These are phyloP conservation scores for Dendrobium officinale DNA, from an alignment of 106 monocot genomes.

Conservation along the genomic window DNA sequence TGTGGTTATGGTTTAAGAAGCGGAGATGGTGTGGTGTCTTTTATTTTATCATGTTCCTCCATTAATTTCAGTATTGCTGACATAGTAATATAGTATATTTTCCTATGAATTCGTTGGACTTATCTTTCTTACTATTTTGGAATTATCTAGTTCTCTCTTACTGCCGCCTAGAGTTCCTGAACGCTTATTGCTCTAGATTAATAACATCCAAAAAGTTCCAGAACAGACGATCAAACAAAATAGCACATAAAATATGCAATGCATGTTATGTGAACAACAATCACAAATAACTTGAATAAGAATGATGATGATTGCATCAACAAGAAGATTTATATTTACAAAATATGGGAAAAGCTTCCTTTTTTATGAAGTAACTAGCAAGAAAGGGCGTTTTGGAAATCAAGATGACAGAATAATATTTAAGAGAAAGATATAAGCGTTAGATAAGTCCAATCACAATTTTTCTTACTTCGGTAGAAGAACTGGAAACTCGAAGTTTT, in stretches of 20 bases:
- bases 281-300: not conserved
- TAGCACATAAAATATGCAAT: not conserved
- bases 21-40: not conserved
- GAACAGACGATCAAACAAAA: not conserved
- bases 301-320: not conserved
- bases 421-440: not conserved
- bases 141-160: not conserved
- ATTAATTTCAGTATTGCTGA: not conserved
- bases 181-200: not conserved
- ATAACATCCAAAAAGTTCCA: not conserved
- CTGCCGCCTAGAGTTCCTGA: not conserved
- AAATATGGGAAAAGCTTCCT: not conserved
- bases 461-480: conserved; percentile 38
- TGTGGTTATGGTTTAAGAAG: not conserved
- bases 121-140: not conserved
- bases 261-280: not conserved
- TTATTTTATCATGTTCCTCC: not conserved
- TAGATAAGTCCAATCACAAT: not conserved
- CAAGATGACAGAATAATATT: not conserved
- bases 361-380: not conserved
- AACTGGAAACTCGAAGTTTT: conserved; percentile 22
- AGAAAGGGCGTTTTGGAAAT: not conserved
- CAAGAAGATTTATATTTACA: not conserved
- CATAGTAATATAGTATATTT: not conserved
- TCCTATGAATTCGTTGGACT: not conserved